Conservation (phyloP, 257 asterid genomes). For the Verbena officinalis region DNA sequence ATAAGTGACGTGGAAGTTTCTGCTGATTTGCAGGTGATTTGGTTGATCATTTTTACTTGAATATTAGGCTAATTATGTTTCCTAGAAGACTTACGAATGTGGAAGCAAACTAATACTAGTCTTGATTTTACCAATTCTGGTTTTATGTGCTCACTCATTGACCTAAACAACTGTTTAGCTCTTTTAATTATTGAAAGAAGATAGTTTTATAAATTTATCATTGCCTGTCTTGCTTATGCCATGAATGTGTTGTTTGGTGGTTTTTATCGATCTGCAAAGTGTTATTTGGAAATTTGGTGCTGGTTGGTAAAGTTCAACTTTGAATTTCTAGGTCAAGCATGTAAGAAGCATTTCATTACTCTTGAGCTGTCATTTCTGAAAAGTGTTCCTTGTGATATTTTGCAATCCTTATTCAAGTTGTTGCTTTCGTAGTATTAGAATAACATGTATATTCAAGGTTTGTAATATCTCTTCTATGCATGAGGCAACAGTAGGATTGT, state of each 20-base stretch:
- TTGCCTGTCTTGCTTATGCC: not conserved
- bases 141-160: not conserved
- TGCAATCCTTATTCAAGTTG: not conserved
- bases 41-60: not conserved
- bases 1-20: constrained; percentile 94
- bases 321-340: constrained; percentile 15
- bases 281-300: not conserved
- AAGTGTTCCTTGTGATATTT: not conserved
- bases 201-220: not conserved
- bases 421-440: not conserved
- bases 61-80: constrained; percentile 12
- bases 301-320: constrained; percentile 12
- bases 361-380: constrained; percentile 2
- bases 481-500: constrained; percentile 2
- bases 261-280: not conserved
- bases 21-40: constrained; percentile 82
- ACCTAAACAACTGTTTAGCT: not conserved
- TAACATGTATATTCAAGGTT: not conserved
- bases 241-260: not conserved
- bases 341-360: constrained; percentile 6
- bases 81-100: constrained; percentile 20
- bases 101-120: constrained; percentile 2
- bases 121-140: not conserved
- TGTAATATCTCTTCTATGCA: not conserved
- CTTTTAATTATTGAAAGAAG: not conserved